Evolutionary conservation across 345 rosid species (phyloP).

Genomic region (Citrus hindsii): DNA sequence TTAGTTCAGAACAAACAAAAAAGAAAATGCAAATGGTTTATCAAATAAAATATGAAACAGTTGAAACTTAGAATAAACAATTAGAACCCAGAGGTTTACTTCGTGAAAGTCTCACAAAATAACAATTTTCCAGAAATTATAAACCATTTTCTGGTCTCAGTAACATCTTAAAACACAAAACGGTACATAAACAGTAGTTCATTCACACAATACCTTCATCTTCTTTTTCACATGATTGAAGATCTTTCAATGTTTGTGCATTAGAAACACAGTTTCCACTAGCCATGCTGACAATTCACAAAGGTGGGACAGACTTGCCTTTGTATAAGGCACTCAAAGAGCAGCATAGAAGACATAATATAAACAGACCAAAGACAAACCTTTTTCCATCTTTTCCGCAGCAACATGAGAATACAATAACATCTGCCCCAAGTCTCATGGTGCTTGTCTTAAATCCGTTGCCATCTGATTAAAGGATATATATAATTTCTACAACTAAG

Average conservation of each 20-base stretch:
- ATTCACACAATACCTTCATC: neutral
- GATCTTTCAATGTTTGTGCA: neutral
- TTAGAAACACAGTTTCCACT: neutral
- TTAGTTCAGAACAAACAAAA: slow-evolving; percentile 4
- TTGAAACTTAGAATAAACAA: neutral
- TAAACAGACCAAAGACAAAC: slow-evolving; percentile 32
- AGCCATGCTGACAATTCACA: neutral
- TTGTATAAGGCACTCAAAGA: neutral
- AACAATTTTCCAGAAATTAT: neutral
- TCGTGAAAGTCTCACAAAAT: neutral
- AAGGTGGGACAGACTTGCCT: neutral
- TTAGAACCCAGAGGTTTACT: neutral
- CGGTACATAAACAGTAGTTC: neutral
- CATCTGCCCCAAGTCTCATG: slow-evolving; percentile 99
- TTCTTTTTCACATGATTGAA: neutral
- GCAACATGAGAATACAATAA: slow-evolving; percentile 87
- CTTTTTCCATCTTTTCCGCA: slow-evolving; percentile 59
- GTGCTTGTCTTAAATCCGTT: slow-evolving; percentile 98
- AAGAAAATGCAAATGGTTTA: neutral
- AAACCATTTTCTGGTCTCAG: neutral
- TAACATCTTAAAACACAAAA: neutral
- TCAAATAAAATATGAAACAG: neutral
- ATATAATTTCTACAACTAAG: neutral
- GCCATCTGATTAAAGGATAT: slow-evolving; percentile 53
- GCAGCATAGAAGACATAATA: neutral